A percentile compares a stretch with the other conserved stretches of the same genome.
These are phyloP conservation scores for Xylariaceae sp. DNA, from an alignment of 2,329 filamentous ascomycete genomes.

Conservation along the genomic window DNA sequence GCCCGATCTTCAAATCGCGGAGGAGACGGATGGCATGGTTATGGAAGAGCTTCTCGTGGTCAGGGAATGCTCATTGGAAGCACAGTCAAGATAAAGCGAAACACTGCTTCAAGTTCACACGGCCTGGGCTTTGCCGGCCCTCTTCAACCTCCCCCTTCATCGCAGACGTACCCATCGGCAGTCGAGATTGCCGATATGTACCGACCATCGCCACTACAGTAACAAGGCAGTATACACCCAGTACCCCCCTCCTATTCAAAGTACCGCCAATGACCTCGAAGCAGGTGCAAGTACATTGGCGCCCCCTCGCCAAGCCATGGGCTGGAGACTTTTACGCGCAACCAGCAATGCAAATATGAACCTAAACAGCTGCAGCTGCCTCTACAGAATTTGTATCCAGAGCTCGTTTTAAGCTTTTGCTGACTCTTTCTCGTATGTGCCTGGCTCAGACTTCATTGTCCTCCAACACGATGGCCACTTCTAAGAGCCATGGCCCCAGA, in stretches of 20 bases:
- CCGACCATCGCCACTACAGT: not conserved
- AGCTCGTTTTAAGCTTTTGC: not conserved
- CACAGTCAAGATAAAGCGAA: not conserved
- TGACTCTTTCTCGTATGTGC: not conserved
- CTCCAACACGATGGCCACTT: not conserved
- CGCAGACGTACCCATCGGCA: not conserved
- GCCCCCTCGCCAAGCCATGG: not conserved
- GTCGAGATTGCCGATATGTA: not conserved
- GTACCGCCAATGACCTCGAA: not conserved
- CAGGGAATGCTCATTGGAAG: not conserved
- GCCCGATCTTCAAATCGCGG: constrained; percentile 3
- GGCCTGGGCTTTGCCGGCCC: not conserved
- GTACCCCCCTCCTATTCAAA: not conserved
- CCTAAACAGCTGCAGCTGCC: not conserved
- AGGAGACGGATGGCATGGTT: constrained; percentile 4
- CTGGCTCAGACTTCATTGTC: not conserved
- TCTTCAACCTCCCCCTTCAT: not conserved
- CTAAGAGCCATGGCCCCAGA: not conserved
- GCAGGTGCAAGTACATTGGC: not conserved
- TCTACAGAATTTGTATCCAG: not conserved
- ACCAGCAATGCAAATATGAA: not conserved
- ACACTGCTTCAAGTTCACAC: not conserved
- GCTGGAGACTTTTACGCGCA: not conserved
- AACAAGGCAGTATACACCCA: not conserved
- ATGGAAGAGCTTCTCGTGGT: not conserved